Evolutionary conservation across 176 grass and related monocot species (phyloP).

Genomic region (Phoenix roebelenii): DNA sequence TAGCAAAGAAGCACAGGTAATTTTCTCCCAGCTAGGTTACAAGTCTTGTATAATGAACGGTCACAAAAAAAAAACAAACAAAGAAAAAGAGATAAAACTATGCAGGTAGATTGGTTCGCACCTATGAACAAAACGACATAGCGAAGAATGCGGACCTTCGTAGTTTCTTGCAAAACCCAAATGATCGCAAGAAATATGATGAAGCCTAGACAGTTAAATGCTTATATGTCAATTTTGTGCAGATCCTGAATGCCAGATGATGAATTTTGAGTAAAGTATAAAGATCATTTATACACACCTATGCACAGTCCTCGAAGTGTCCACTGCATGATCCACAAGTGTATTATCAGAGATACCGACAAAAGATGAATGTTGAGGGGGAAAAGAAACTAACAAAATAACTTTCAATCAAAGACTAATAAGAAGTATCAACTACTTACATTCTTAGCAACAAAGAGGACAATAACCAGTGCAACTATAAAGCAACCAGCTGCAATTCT

Average conservation of each 20-base stretch:
- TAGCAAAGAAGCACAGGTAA: constrained; percentile 15
- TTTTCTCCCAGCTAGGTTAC: too few species aligned
- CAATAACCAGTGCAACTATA: too few species aligned
- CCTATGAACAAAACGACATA: constrained; percentile 98
- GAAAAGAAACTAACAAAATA: too few species aligned
- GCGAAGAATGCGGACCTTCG: constrained; percentile 55
- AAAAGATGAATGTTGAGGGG: too few species aligned
- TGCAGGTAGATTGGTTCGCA: constrained; percentile 12
- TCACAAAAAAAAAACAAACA: too few species aligned
- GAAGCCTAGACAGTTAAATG: constrained; percentile 52
- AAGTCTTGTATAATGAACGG: too few species aligned
- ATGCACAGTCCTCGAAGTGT: constrained; percentile 90
- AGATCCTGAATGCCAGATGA: too few species aligned
- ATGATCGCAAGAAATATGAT: constrained; percentile 71
- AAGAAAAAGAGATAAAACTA: neutral
- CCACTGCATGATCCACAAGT: constrained; percentile 21
- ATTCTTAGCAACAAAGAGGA: too few species aligned
- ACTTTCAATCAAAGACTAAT: neutral
- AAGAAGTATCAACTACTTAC: neutral
- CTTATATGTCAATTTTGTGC: neutral
- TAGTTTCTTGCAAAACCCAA: constrained; percentile 86
- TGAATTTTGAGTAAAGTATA: too few species aligned
- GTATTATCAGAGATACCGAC: too few species aligned
- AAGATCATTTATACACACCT: constrained; percentile 39
- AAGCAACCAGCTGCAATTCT: too few species aligned